These are phyloP conservation scores for Phellinidium pouzarii DNA, from an alignment of 1,284 basidiomycete genomes.

Conservation along the genomic window DNA sequence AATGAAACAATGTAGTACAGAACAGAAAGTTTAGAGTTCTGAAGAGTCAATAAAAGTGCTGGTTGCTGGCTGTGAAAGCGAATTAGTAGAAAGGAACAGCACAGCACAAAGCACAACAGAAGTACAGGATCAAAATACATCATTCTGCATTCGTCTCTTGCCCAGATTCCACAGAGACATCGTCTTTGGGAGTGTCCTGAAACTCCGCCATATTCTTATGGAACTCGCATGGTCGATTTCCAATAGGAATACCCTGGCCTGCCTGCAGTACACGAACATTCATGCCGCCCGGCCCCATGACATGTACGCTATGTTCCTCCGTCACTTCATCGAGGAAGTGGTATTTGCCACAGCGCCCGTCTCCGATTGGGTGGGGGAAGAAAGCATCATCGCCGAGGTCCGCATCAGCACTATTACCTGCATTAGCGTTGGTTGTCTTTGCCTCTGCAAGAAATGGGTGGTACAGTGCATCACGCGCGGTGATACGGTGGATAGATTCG, in stretches of 20 bases:
- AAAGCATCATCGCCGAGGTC: constrained; percentile 51
- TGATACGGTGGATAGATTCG: constrained; percentile 69
- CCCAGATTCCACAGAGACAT: neutral
- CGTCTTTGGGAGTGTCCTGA: neutral
- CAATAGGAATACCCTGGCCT: constrained; percentile 69
- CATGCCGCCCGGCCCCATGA: constrained; percentile 28
- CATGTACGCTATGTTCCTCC: constrained; percentile 45
- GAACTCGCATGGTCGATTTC: constrained; percentile 61
- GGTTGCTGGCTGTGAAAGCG: neutral
- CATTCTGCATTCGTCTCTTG: neutral
- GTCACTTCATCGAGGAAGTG: constrained; percentile 54
- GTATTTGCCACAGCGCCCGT: constrained; percentile 52
- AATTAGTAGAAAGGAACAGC: neutral
- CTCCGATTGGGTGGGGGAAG: constrained; percentile 59
- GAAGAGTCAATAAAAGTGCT: neutral
- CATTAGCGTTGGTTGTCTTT: constrained; percentile 20
- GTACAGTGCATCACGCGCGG: constrained; percentile 67
- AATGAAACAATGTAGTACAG: neutral
- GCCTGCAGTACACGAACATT: constrained; percentile 40
- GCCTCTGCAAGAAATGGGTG: constrained; percentile 62
- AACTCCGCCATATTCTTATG: constrained; percentile 31
- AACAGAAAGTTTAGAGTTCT: neutral
- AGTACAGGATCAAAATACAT: neutral
- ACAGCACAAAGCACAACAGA: neutral
- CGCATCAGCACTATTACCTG: constrained; percentile 23